Evolutionary conservation across 352 stramenopile species (phyloP).

Genomic region (Globisporangium spiculum): DNA sequence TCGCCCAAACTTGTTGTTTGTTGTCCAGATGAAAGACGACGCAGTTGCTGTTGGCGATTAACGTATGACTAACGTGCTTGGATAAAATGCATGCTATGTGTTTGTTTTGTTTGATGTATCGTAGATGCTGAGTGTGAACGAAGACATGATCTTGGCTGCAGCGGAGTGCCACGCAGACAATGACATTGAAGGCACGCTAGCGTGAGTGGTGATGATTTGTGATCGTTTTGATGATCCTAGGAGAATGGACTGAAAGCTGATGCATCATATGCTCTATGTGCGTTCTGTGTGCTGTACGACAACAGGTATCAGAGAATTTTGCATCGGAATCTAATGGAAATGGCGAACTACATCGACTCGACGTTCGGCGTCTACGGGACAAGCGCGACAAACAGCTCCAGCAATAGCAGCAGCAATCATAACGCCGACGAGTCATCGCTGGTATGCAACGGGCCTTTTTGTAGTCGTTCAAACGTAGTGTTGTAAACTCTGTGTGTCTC

Average conservation of each 20-base stretch:
- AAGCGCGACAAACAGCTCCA: background rate
- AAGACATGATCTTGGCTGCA: conserved; percentile 62
- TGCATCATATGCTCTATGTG: background rate
- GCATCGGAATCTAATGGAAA: conserved; percentile 75
- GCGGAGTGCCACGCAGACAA: conserved; percentile 61
- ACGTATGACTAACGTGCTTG: background rate
- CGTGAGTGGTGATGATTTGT: conserved; percentile 28
- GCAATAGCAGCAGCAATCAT: background rate
- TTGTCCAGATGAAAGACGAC: too few relatives aligned
- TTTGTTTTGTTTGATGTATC: too few relatives aligned
- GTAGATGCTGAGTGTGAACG: conserved; percentile 74
- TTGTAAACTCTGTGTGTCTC: too few relatives aligned
- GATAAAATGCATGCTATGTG: background rate
- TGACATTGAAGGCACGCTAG: conserved; percentile 45
- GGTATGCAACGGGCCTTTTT: too few relatives aligned
- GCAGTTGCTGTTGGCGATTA: too few relatives aligned
- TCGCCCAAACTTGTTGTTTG: too few relatives aligned
- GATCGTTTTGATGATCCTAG: too few relatives aligned
- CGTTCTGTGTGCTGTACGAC: background rate
- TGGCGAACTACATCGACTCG: conserved; percentile 78
- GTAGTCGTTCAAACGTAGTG: too few relatives aligned
- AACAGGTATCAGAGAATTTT: conserved; percentile 68
- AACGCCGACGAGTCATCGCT: background rate
- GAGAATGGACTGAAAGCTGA: background rate
- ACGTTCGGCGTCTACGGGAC: conserved; percentile 73